These are phyloP conservation scores for Xylariales sp. DNA, from an alignment of 2,329 filamentous ascomycete species.

Conservation along the genomic window DNA sequence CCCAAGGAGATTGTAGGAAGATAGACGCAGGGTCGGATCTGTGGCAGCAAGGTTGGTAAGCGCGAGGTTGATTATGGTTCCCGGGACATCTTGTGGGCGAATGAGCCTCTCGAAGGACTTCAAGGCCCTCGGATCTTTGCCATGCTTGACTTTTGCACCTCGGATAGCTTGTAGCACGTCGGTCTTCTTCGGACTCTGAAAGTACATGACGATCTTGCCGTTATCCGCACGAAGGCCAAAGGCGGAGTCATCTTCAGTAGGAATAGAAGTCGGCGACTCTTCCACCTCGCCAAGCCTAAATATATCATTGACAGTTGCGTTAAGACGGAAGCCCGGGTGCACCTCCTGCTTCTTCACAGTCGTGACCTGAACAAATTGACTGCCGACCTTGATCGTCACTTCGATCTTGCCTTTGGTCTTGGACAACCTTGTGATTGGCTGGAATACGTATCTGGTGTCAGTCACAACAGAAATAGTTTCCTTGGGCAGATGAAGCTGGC, in stretches of 20 bases:
- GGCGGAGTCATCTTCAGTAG: constrained; percentile 61
- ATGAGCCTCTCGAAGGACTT: constrained; percentile 63
- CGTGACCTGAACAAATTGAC: constrained; percentile 66
- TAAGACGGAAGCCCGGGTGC: constrained; percentile 56
- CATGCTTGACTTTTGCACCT: constrained; percentile 58
- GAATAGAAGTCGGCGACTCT: constrained; percentile 60
- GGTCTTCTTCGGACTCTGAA: constrained; percentile 60
- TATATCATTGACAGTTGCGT: constrained; percentile 64
- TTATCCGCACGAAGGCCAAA: constrained; percentile 66
- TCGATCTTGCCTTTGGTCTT: constrained; percentile 69
- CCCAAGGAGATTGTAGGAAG: constrained; percentile 64
- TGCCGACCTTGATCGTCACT: constrained; percentile 64
- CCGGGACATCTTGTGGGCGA: constrained; percentile 65
- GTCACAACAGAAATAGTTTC: constrained; percentile 66
- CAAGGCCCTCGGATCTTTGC: constrained; percentile 55
- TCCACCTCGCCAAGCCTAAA: constrained; percentile 65
- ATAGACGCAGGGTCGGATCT: constrained; percentile 55
- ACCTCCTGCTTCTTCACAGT: constrained; percentile 67
- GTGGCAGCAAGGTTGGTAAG: constrained; percentile 62
- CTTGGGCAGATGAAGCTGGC: constrained; percentile 62
- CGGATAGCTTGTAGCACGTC: constrained; percentile 62
- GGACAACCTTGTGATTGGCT: constrained; percentile 60
- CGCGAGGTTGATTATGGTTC: constrained; percentile 63
- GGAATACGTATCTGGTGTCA: constrained; percentile 62
- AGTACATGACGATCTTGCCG: constrained; percentile 69